These are phyloP conservation scores for Metschnikowia proteae DNA, from an alignment of 805 yeast genomes.

Conservation along the genomic window DNA sequence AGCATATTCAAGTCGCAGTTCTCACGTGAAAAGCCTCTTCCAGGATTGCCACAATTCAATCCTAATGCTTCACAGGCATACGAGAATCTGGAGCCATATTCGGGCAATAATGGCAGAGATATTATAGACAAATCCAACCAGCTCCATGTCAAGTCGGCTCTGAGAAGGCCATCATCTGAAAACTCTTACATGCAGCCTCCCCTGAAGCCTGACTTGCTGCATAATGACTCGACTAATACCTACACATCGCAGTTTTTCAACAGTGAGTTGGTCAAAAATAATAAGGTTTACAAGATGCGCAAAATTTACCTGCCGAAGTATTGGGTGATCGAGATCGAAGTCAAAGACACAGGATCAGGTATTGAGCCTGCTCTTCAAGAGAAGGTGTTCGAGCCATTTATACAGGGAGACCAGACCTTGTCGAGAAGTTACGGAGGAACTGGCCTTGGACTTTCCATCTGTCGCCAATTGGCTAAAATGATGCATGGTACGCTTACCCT, in stretches of 20 bases:
- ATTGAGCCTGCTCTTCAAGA: constrained; percentile 78
- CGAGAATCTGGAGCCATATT: background rate
- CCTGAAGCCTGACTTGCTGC: background rate
- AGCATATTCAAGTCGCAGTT: constrained; percentile 37
- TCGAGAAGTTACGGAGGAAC: constrained; percentile 94
- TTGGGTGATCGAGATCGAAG: constrained; percentile 68
- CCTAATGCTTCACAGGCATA: background rate
- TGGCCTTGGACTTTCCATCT: constrained; percentile 85
- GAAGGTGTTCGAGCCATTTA: constrained; percentile 91
- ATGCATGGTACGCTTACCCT: constrained; percentile 85
- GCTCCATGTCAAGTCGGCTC: background rate
- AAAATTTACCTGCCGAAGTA: constrained; percentile 36
- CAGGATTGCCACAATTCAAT: constrained; percentile 8
- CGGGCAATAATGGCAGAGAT: background rate
- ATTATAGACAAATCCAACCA: constrained; percentile 1
- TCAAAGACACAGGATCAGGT: constrained; percentile 92
- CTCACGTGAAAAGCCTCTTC: constrained; percentile 17
- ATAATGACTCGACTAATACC: background rate
- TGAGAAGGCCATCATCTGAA: background rate
- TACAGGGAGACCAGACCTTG: constrained; percentile 93
- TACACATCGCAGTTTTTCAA: constrained; percentile 8
- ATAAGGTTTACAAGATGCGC: constrained; percentile 32
- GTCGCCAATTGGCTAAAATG: constrained; percentile 83
- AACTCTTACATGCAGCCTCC: background rate
- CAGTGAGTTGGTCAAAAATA: constrained; percentile 34